Base-by-base conservation (phyloP, 2,329 filamentous ascomycete species). In the Penicillium polonicum region DNA sequence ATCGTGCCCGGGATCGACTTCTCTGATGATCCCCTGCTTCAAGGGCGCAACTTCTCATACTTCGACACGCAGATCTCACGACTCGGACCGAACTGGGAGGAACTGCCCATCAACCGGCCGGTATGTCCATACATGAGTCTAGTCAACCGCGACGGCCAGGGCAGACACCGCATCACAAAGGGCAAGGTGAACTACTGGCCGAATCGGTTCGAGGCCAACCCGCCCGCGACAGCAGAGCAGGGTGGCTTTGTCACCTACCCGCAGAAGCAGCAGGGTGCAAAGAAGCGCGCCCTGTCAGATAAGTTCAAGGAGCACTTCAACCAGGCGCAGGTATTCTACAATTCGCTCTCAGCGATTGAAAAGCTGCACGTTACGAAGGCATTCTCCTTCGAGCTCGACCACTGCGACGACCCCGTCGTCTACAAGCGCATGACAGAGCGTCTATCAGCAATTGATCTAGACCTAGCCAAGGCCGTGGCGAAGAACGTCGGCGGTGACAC, bases 181-280 rank as follows among this genome's bases (percentile, higher is more conserved):
- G 87, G 89, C 46, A 86, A 82, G 0, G 84, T 89, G 63, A 92
- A 92, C 76, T 92, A 92, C 75, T 92, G 87, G 87, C 89, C 89
- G 0, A 92, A 92, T 74, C 83, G 89, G 3, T 87, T 84, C 67
- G 81, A 84, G 1, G 79, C 81, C 1, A 79, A 82, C 12, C 87
- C 88, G 0, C 88, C 90, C 0, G 86, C 88, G 0, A 81, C 79
- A 0, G 68, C 76, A 3, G 75, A 82, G 2, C 84, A 91, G 61
- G 88, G 87, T 2, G 88, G 82, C 0, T 94, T 91, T 63, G 72
- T 85, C 4, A 88, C 91, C 46, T 88, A 86, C 64, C 83, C 85
- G 0, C 77, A 85, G 59, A 88, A 86, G 72, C 75, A 90, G 1
- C 79, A 78, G 5, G 89, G 89, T 3, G 85, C 90, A 70, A 93